Percentiles rank a stretch among this genome's conserved stretches.
These are phyloP conservation scores for Aquanectria penicillioides DNA, from an alignment of 2,329 filamentous ascomycete genomes.

Conservation along the genomic window DNA sequence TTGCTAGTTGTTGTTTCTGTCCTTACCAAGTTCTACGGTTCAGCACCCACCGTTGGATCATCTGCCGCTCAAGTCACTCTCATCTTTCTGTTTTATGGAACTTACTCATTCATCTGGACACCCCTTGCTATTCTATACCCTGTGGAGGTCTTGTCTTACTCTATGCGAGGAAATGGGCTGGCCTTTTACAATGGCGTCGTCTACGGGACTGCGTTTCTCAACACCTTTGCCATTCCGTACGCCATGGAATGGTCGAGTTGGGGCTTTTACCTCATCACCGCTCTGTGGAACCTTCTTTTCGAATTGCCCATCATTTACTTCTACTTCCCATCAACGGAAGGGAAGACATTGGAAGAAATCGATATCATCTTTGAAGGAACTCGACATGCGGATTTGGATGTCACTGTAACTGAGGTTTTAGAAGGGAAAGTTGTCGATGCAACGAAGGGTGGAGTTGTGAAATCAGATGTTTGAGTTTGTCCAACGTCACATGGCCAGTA, in stretches of 20 bases:
- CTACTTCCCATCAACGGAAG: slow-evolving; percentile 8
- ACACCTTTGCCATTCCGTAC: slow-evolving; percentile 14
- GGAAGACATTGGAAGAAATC: slow-evolving; percentile 11
- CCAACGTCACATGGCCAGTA: no score
- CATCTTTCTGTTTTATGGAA: slow-evolving; percentile 15
- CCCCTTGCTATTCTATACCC: slow-evolving; percentile 10
- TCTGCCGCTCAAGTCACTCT: slow-evolving; percentile 14
- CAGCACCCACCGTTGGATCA: slow-evolving; percentile 1
- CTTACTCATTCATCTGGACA: slow-evolving; percentile 11
- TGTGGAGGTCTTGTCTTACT: slow-evolving; percentile 10
- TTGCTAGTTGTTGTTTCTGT: slow-evolving; percentile 4
- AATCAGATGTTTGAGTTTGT: not conserved
- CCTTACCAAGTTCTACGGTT: not conserved
- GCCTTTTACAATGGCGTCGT: slow-evolving; percentile 7
- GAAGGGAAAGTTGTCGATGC: not conserved
- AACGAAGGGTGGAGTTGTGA: not conserved
- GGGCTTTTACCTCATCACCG: slow-evolving; percentile 13
- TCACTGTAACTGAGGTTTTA: slow-evolving; percentile 1
- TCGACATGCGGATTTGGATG: not conserved
- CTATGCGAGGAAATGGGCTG: slow-evolving; percentile 9
- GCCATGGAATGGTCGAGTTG: slow-evolving; percentile 16
- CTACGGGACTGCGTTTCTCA: slow-evolving; percentile 14
- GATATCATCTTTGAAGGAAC: slow-evolving; percentile 17
- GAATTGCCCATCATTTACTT: slow-evolving; percentile 10
- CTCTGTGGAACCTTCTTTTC: slow-evolving; percentile 6